A percentile compares a stretch with the other conserved stretches of the same genome.
Conservation (phyloP, 2,329 filamentous ascomycete species). For the Curvularia eragrostidis region DNA sequence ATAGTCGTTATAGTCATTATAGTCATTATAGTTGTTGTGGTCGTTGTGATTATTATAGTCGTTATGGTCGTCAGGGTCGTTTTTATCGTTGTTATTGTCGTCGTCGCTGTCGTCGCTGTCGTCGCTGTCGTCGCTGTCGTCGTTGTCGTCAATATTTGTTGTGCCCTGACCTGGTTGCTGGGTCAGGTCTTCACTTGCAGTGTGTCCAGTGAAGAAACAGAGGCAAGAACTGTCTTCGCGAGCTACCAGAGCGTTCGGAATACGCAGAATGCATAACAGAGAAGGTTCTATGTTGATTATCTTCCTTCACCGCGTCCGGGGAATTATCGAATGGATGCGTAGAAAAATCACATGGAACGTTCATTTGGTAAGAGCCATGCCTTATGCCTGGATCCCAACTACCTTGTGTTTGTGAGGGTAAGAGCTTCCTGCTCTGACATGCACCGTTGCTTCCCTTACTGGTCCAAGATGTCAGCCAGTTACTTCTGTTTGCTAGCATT, state of each 20-base stretch:
- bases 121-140: neutral
- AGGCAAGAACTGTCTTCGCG: neutral
- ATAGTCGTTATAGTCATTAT: too few relatives aligned
- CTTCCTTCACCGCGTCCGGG: neutral
- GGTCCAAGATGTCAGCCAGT: constrained; percentile 5
- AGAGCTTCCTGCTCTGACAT: neutral
- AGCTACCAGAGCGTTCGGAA: neutral
- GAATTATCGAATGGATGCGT: neutral
- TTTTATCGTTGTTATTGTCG: neutral
- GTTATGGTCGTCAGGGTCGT: too few relatives aligned
- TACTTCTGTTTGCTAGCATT: constrained; percentile 4
- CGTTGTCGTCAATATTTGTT: neutral
- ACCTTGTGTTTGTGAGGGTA: too few relatives aligned
- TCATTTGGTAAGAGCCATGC: neutral
- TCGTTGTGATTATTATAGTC: neutral
- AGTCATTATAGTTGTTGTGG: neutral
- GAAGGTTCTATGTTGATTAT: neutral
- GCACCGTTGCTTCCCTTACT: neutral
- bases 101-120: too few relatives aligned
- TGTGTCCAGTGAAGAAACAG: neutral
- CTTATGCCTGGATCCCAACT: neutral
- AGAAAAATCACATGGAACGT: neutral
- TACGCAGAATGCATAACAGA: neutral
- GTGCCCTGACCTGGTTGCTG: neutral
- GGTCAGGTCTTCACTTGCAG: neutral